Conservation (phyloP, 257 asterid genomes). For the Galeopsis tetrahit region DNA sequence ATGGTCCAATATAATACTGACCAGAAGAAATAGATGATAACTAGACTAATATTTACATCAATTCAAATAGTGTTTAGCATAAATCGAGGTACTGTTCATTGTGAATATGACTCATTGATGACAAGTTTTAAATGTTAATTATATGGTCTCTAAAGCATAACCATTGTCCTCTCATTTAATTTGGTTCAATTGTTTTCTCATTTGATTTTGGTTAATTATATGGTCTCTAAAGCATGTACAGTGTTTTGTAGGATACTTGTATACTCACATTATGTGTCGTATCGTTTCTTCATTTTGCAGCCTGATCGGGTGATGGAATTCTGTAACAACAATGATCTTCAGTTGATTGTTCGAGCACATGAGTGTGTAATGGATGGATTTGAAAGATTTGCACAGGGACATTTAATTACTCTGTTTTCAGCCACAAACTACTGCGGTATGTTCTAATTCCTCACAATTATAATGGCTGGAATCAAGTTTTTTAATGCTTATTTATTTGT, state of each 20-base stretch:
- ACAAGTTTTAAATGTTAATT: constrained; percentile 22
- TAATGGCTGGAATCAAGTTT: not conserved
- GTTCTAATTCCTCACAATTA: constrained; percentile 21
- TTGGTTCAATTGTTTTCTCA: constrained; percentile 20
- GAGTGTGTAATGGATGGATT: constrained; percentile 99
- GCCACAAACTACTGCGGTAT: constrained; percentile 99
- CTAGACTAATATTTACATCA: not conserved
- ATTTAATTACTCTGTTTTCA: constrained; percentile 90
- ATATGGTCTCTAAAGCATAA: too few relatives aligned
- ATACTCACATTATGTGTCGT: not conserved
- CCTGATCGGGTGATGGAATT: constrained; percentile 99
- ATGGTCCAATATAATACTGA: not conserved
- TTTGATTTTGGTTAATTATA: constrained; percentile 17
- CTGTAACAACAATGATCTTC: constrained; percentile 94
- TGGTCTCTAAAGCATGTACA: too few relatives aligned
- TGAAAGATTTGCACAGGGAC: constrained; percentile 99
- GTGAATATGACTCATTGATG: not conserved
- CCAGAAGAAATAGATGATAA: not conserved
- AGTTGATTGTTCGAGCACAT: constrained; percentile 94
- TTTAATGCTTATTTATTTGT: not conserved
- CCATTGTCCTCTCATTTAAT: too few relatives aligned
- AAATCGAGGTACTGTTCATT: not conserved
- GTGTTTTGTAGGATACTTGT: constrained; percentile 1
- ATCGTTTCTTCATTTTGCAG: constrained; percentile 49
- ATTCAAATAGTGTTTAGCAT: not conserved